Percentiles rank a stretch among this genome's conserved stretches.
These are phyloP conservation scores for Suhomyces terraborum DNA, from an alignment of 1,139 yeast genomes.

Conservation along the genomic window DNA sequence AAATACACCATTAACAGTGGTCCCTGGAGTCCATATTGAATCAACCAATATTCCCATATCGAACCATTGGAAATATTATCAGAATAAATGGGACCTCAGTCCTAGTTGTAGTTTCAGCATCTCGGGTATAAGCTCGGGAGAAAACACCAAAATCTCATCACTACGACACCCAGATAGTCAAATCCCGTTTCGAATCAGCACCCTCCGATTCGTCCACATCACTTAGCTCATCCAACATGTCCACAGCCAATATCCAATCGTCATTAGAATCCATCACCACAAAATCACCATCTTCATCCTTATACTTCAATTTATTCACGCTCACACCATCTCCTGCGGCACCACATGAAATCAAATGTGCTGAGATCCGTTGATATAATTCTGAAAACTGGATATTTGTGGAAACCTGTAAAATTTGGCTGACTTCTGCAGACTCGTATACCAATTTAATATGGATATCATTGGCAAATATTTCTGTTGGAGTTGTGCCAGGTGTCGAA, in stretches of 20 bases:
- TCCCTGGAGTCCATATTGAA: not conserved
- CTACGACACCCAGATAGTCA: conserved; percentile 46
- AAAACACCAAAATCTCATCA: conserved; percentile 6
- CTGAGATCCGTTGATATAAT: conserved; percentile 44
- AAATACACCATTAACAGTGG: not conserved
- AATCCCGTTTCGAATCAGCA: conserved; percentile 26
- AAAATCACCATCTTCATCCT: conserved; percentile 95
- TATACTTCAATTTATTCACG: conserved; percentile 66
- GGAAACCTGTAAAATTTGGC: conserved; percentile 42
- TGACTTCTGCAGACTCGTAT: conserved; percentile 45
- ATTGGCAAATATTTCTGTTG: conserved; percentile 13
- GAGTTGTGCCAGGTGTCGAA: conserved; percentile 10
- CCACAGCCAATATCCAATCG: conserved; percentile 61
- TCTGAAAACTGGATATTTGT: conserved; percentile 48
- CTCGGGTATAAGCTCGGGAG: not conserved
- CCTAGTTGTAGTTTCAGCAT: not conserved
- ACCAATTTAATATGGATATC: conserved; percentile 50
- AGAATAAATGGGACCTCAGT: not conserved
- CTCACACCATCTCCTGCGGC: conserved; percentile 37
- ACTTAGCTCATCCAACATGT: conserved; percentile 49
- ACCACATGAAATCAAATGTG: conserved; percentile 35
- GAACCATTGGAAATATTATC: not conserved
- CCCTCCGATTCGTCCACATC: conserved; percentile 28
- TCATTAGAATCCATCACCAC: conserved; percentile 86
- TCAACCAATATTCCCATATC: conserved; percentile 1